These are phyloP conservation scores for Coemansia sp. DNA, from an alignment of 192 early-diverging fungal genomes.

Conservation along the genomic window DNA sequence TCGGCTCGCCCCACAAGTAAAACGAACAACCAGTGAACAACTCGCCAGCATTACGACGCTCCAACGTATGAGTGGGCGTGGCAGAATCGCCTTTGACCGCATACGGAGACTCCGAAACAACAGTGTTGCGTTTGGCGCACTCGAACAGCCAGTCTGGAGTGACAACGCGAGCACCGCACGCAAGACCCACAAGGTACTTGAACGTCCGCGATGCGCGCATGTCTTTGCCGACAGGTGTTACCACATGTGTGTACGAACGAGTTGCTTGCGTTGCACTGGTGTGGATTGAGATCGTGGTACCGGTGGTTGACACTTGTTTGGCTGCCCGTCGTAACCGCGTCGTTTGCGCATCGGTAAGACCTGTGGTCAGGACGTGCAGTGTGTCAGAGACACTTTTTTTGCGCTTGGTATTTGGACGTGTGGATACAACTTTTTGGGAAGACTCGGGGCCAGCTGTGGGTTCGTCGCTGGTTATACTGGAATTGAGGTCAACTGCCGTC, in stretches of 20 bases:
- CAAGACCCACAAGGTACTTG: slow-evolving; percentile 49
- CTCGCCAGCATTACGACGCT: slow-evolving; percentile 1
- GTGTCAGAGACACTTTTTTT: neutral
- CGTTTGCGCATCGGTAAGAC: slow-evolving; percentile 21
- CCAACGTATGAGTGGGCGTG: slow-evolving; percentile 10
- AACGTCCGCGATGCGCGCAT: slow-evolving; percentile 34
- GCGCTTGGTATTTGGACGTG: neutral
- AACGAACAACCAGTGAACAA: slow-evolving; percentile 17
- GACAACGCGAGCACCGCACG: slow-evolving; percentile 28
- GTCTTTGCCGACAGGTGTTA: slow-evolving; percentile 18
- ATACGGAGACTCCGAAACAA: slow-evolving; percentile 24
- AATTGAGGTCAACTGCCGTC: neutral
- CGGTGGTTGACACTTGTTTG: neutral
- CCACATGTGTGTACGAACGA: slow-evolving; percentile 32
- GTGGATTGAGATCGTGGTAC: neutral
- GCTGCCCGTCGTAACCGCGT: slow-evolving; percentile 19
- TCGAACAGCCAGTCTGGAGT: slow-evolving; percentile 33
- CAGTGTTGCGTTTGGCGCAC: slow-evolving; percentile 10
- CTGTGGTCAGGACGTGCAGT: slow-evolving; percentile 23
- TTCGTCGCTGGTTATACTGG: no score
- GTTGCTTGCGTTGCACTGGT: neutral
- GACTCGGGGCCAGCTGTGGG: no score
- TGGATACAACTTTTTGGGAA: neutral
- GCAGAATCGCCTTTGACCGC: slow-evolving; percentile 29
- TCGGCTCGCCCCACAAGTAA: slow-evolving; percentile 18